These are phyloP conservation scores for Vitis hybrid DNA, from an alignment of 177 flowering plant species.

Conservation along the genomic window DNA sequence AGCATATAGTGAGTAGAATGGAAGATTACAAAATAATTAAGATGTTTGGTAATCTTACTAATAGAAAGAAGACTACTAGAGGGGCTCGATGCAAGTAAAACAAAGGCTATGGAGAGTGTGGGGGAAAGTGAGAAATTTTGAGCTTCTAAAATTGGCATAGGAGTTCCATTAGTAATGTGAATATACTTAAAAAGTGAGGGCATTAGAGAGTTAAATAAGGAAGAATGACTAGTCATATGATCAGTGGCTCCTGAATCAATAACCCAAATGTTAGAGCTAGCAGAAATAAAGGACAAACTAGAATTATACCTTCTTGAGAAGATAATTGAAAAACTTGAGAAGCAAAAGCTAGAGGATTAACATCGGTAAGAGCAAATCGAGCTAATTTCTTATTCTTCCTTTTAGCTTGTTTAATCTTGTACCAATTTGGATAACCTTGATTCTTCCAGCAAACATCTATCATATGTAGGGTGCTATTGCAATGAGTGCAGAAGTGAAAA, in stretches of 20 bases:
- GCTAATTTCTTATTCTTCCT: neutral
- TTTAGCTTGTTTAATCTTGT: no score
- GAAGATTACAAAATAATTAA: no score
- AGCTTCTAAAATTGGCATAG: neutral
- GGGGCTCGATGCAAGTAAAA: neutral
- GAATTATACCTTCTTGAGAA: neutral
- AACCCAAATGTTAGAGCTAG: neutral
- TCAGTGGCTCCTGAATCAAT: neutral
- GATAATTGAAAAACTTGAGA: neutral
- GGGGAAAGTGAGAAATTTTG: neutral
- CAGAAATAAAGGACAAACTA: constrained; percentile 1
- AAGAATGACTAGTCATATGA: neutral
- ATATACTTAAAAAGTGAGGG: neutral
- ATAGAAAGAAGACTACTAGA: neutral
- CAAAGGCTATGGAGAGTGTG: neutral
- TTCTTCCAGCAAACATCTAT: neutral
- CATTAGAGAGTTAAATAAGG: neutral
- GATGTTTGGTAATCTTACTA: no score
- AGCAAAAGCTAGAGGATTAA: neutral
- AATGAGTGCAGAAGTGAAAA: neutral
- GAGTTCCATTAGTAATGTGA: neutral
- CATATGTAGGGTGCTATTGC: neutral
- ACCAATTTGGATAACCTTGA: neutral
- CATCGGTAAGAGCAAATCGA: neutral
- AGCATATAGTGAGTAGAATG: neutral